phyloP scores from a whole-genome alignment of 2,329 filamentous ascomycete genomes.

The Ceratocystis variospora region DNA sequence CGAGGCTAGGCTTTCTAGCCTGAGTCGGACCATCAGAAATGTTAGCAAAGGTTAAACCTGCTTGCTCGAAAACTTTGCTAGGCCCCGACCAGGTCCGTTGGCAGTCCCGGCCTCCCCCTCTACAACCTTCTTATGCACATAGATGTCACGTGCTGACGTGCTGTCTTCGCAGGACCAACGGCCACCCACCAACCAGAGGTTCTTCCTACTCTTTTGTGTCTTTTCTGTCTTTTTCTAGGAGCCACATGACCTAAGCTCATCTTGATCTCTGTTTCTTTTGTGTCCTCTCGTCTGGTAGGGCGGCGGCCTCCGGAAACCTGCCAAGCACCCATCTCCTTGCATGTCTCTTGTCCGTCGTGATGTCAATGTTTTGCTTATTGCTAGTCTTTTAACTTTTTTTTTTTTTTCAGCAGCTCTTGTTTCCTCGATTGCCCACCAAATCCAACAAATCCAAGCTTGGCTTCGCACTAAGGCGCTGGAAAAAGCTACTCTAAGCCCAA shows the following conservation, averaged over 20 bases:
- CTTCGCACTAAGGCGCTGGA: neutral
- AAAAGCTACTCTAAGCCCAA: neutral
- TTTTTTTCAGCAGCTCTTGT: constrained; percentile 3
- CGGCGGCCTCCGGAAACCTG: neutral
- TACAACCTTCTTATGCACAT: no score
- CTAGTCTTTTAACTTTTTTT: neutral
- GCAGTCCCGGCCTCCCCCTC: no score
- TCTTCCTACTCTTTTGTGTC: no score
- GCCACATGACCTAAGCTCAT: neutral
- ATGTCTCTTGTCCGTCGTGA: neutral
- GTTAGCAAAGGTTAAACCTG: no score
- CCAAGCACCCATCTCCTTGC: neutral
- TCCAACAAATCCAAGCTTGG: neutral
- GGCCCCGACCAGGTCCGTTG: no score
- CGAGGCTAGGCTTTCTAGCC: no score
- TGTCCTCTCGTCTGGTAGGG: neutral
- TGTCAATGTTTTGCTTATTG: neutral
- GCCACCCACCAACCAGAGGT: no score
- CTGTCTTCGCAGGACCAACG: no score
- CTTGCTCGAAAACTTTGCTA: no score
- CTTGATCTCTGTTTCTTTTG: neutral
- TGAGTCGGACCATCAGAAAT: no score
- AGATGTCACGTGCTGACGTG: no score
- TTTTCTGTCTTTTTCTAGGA: no score
- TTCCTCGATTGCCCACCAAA: neutral